Base-by-base conservation (phyloP, 768 basidiomycete genomes). In the Pulveroboletus sp. region DNA sequence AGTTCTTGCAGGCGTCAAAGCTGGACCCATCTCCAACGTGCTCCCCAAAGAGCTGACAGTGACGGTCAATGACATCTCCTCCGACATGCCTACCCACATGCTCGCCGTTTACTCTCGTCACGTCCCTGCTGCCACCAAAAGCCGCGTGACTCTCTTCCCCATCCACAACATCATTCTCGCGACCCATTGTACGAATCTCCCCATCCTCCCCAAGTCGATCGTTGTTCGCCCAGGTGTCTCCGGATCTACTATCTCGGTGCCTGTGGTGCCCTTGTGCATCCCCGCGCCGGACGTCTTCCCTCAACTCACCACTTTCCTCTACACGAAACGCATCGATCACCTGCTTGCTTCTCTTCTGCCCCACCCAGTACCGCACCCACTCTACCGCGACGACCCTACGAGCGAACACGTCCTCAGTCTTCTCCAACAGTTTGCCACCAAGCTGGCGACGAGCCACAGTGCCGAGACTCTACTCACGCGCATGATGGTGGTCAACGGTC, bases 231-330 rank as follows among this genome's bases (percentile, higher is more conserved):
- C 58, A 0, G 55, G 50, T 0, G 15, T 15, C 0, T n/a, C 49
- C 2, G 68, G 66, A 7, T 55, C 62, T 11, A 57, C 56, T 2
- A 30, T 66, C 0, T 52, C 57, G 1, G 26, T 91, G 5, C 88
- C 89, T 18, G 78, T 91, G 15, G 73, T 89, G 11, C 83, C 82
- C 2, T 68, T 92, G 57, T 73, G 78, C 37, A 73, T 92, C 11
- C 89, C 89, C 2, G 83, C 85, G 2, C 80, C 86, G 0, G 75
- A 78, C 2, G 80, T 86, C 0, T 90, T 89, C 69, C 69, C 79
- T 8, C 67, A 81, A 30, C 72, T 92, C 8, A 81, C 82, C 56
- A 65, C 72, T 0, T 89, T 78, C 72, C 72, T 92, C 56, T 89
- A 92, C 70, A 78, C 77, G 26, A 82, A 85, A 61, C 76, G 80